These are phyloP conservation scores for Penicillium frequentans DNA, from an alignment of 2,329 filamentous ascomycete genomes.

Conservation along the genomic window DNA sequence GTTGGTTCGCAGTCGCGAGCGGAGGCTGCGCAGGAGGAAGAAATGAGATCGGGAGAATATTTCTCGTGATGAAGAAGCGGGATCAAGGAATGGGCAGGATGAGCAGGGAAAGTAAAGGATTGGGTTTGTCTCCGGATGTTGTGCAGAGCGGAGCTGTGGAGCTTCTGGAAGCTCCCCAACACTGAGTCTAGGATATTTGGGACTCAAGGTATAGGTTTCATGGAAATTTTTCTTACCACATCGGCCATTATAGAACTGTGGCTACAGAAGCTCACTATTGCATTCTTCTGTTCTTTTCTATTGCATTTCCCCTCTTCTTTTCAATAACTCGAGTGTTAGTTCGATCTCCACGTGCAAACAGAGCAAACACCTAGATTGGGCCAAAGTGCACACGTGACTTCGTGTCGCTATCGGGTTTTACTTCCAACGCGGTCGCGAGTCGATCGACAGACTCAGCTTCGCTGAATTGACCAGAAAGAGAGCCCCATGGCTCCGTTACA, in stretches of 20 bases:
- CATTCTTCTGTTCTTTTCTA: background rate
- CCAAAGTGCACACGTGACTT: constrained; percentile 28
- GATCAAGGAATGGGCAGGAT: background rate
- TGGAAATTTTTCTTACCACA: constrained; percentile 13
- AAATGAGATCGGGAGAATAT: background rate
- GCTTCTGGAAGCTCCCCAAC: constrained; percentile 10
- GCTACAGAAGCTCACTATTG: background rate
- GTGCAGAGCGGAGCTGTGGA: constrained; percentile 17
- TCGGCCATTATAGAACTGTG: constrained; percentile 15
- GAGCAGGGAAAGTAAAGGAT: background rate
- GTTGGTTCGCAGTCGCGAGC: background rate
- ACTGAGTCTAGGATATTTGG: background rate
- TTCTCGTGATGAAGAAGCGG: background rate
- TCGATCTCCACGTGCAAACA: constrained; percentile 19
- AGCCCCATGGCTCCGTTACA: constrained; percentile 13
- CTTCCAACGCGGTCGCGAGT: constrained; percentile 13
- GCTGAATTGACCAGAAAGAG: background rate
- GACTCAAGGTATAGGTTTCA: background rate
- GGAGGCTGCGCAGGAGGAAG: background rate
- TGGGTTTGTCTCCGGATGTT: constrained; percentile 7
- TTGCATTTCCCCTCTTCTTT: background rate
- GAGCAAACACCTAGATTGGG: constrained; percentile 15
- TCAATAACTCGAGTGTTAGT: background rate
- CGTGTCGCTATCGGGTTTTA: constrained; percentile 24
- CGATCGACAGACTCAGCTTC: background rate